Base-by-base conservation (phyloP, 352 stramenopile genomes). In the Halophytophthora polymorphica region DNA sequence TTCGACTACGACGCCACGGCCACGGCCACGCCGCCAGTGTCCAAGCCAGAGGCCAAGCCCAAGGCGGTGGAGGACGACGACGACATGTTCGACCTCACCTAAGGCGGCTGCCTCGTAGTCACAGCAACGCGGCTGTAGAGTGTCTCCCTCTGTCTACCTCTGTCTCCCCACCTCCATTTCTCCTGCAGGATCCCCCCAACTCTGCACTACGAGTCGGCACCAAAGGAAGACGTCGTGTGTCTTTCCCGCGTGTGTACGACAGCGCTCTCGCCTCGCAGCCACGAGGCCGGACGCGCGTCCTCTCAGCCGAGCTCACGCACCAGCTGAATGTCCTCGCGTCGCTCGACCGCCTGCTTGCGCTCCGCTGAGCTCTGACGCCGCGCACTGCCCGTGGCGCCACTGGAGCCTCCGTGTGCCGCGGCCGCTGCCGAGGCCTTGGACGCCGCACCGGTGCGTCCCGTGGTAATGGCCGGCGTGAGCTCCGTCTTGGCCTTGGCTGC, bases 31-130 rank as follows among this genome's bases (percentile, higher is more conserved):
- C 43, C 53, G 15, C 51, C 59, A 49, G 53, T 61, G 2, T 15
- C 46, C 17, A 67, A 67, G 45, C 45, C 53, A 12, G 23, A 38
- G 1, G 14, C 47, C 2, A 67, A 60, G 37, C 46, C 28, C 36
- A 31, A 31, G 25, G 51, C 60, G n/a, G 48, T 57, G 23, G 50
- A 50, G 21, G 50, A 71, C 35, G 69, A 88, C 22, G 81, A 89
- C 33, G 81, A 88, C 36, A 66, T 74, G 50, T 82, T 90, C 36
- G 81, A 92, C 49, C 69, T 92, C 25, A 92, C 81, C 31, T 91
- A 80, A 55, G 22, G 29, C 48, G 18, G n/a, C 22, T 42, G 33
- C 22, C 53, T 36, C 36, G 55, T 34, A n/a, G 28, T 53, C 21
- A 41, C 21, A 51, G 17, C 25, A 31, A 8, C 25, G 4, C 4